A percentile compares a stretch with the other conserved stretches of the same genome.
These are phyloP conservation scores for Phialocephala sp. DNA, from an alignment of 2,329 filamentous ascomycete genomes.

Conservation along the genomic window DNA sequence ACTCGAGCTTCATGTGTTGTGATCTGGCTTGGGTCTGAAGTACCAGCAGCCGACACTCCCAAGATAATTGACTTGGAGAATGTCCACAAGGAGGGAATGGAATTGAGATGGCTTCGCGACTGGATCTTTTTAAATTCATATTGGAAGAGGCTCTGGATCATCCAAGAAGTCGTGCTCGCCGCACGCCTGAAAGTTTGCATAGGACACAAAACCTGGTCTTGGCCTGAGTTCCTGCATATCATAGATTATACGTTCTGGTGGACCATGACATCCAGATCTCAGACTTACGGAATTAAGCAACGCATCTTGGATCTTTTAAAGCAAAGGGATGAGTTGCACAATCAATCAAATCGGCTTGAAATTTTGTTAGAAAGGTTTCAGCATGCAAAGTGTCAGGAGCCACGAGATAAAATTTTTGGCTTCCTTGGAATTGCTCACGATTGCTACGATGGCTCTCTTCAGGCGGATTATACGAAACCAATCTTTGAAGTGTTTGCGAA, in stretches of 20 bases:
- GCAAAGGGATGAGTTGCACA: slow-evolving; percentile 2
- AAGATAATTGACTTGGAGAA: background rate
- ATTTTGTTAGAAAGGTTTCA: slow-evolving; percentile 15
- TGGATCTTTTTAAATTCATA: background rate
- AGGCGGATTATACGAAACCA: slow-evolving; percentile 15
- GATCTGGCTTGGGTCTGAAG: slow-evolving; percentile 32
- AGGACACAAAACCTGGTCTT: background rate
- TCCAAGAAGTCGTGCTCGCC: slow-evolving; percentile 18
- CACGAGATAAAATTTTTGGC: slow-evolving; percentile 23
- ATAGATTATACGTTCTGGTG: no score
- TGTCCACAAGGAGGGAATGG: background rate
- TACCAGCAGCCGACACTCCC: background rate
- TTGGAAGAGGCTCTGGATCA: slow-evolving; percentile 9
- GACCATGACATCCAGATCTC: no score
- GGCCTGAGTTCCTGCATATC: background rate
- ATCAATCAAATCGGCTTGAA: slow-evolving; percentile 3
- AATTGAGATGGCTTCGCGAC: background rate
- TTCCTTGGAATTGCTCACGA: slow-evolving; percentile 18
- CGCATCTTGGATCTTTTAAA: background rate
- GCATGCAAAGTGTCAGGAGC: slow-evolving; percentile 16
- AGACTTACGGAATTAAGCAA: no score
- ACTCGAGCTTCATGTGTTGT: slow-evolving; percentile 23
- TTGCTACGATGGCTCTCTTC: slow-evolving; percentile 8
- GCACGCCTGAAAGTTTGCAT: slow-evolving; percentile 11
- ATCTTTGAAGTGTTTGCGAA: slow-evolving; percentile 6